These are phyloP conservation scores for Nitzschia sp. DNA, from an alignment of 108 stramenopile species.

Conservation along the genomic window DNA sequence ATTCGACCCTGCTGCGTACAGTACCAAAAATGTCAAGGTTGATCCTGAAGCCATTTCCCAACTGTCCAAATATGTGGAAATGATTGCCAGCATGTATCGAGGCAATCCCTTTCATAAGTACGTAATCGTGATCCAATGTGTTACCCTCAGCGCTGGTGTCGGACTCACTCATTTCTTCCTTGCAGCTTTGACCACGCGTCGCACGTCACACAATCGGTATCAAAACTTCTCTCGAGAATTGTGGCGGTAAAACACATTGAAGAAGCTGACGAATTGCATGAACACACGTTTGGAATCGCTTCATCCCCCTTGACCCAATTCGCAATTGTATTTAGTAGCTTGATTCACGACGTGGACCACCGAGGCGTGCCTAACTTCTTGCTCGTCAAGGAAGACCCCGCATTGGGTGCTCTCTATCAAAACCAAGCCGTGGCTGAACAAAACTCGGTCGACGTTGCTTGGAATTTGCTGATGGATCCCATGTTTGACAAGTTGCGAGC, in stretches of 20 bases:
- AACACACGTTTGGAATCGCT: conserved; percentile 38
- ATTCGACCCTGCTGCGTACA: conserved; percentile 5
- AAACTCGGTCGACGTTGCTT: conserved; percentile 59
- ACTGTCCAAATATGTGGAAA: conserved; percentile 32
- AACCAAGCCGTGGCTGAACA: conserved; percentile 58
- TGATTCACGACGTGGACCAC: conserved; percentile 62
- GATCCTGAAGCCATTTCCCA: conserved; percentile 16
- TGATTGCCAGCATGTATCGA: conserved; percentile 42
- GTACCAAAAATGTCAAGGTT: conserved; percentile 6
- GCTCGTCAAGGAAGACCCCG: conserved; percentile 56
- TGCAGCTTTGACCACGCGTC: conserved; percentile 16
- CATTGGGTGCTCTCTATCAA: conserved; percentile 43
- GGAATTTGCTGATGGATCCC: conserved; percentile 47
- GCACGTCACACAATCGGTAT: conserved; percentile 21
- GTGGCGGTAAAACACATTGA: conserved; percentile 4
- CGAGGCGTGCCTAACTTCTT: conserved; percentile 53
- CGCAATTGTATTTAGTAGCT: conserved; percentile 44
- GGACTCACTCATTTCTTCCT: not conserved
- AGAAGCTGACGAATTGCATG: conserved; percentile 4
- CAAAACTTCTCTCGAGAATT: conserved; percentile 20
- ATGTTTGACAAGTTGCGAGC: conserved; percentile 39
- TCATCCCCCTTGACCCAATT: conserved; percentile 50
- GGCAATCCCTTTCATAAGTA: conserved; percentile 43
- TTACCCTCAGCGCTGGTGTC: not conserved
- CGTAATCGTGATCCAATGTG: not conserved